phyloP scores from a whole-genome alignment of 345 rosid species.

The Euphorbia lathyris region DNA sequence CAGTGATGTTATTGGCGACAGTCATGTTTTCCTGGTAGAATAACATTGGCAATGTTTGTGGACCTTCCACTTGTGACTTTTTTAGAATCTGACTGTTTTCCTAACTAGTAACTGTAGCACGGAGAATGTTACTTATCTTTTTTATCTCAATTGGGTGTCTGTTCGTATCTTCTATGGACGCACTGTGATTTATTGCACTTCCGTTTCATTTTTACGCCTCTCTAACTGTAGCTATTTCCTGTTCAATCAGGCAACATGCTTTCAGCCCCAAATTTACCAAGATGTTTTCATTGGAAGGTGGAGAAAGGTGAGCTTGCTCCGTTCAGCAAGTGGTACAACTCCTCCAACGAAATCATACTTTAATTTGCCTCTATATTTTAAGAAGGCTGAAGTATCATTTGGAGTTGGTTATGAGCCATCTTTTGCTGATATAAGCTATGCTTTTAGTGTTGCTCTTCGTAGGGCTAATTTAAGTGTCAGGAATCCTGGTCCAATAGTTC shows the following conservation, averaged over 20 bases:
- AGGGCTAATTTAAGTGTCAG: conserved; percentile 86
- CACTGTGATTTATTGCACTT: not conserved
- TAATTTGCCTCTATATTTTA: conserved; percentile 77
- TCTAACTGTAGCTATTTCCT: conserved; percentile 27
- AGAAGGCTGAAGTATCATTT: conserved; percentile 70
- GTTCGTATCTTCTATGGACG: not conserved
- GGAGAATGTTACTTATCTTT: not conserved
- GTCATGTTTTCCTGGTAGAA: not conserved
- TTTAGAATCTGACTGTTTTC: not conserved
- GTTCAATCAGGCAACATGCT: conserved; percentile 75
- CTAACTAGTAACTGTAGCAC: not conserved
- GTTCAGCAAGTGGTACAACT: conserved; percentile 92
- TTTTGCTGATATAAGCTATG: conserved; percentile 92
- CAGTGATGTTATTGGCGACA: not conserved
- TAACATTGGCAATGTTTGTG: not conserved
- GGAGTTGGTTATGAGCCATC: conserved; percentile 97
- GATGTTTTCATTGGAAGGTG: conserved; percentile 93
- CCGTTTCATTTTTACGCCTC: not conserved
- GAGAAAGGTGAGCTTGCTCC: conserved; percentile 91
- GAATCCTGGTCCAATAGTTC: conserved; percentile 48
- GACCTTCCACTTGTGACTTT: not conserved
- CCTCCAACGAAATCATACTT: conserved; percentile 90
- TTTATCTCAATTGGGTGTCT: not conserved
- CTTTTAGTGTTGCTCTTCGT: conserved; percentile 94
- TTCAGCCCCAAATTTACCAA: conserved; percentile 87